Evolutionary conservation across 2,329 filamentous ascomycete species (phyloP).

Genomic region (Thelonectria rubi): DNA sequence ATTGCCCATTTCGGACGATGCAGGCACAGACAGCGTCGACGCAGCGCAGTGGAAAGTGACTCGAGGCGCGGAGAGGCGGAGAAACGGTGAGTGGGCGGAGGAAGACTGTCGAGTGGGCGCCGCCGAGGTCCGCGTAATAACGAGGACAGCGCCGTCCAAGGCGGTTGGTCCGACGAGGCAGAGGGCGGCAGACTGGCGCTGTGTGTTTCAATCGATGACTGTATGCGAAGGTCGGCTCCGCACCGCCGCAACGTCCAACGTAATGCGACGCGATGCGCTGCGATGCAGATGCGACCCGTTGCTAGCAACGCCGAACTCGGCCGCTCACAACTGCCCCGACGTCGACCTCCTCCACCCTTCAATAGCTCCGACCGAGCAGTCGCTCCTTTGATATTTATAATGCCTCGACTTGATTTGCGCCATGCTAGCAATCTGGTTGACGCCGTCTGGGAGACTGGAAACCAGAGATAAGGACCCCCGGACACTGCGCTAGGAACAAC

Average conservation of each 20-base stretch:
- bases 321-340: slow-evolving; percentile 28
- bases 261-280: not conserved
- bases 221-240: slow-evolving; percentile 31
- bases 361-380: slow-evolving; percentile 38
- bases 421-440: slow-evolving; percentile 30
- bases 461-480: slow-evolving; percentile 38
- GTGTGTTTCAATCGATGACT: slow-evolving; percentile 9
- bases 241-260: slow-evolving; percentile 26
- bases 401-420: slow-evolving; percentile 39
- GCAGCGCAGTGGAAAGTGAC: too few species aligned
- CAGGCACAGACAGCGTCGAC: slow-evolving; percentile 15
- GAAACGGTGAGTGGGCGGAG: slow-evolving; percentile 14
- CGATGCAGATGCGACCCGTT: slow-evolving; percentile 17
- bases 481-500: slow-evolving; percentile 35
- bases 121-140: slow-evolving; percentile 20
- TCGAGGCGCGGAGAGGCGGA: slow-evolving; percentile 2
- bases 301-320: slow-evolving; percentile 38
- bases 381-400: slow-evolving; percentile 45
- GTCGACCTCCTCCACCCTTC: slow-evolving; percentile 27
- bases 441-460: slow-evolving; percentile 28
- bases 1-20: slow-evolving; percentile 27
- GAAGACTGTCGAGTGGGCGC: slow-evolving; percentile 11
- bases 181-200: slow-evolving; percentile 25
- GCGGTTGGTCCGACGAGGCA: slow-evolving; percentile 34
- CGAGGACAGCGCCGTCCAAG: slow-evolving; percentile 27